Evolutionary conservation across 176 grass and related monocot genomes (phyloP), one percentile per base, ranked within the genome.

Genomic region (Rhynchospora tenuis): DNA sequence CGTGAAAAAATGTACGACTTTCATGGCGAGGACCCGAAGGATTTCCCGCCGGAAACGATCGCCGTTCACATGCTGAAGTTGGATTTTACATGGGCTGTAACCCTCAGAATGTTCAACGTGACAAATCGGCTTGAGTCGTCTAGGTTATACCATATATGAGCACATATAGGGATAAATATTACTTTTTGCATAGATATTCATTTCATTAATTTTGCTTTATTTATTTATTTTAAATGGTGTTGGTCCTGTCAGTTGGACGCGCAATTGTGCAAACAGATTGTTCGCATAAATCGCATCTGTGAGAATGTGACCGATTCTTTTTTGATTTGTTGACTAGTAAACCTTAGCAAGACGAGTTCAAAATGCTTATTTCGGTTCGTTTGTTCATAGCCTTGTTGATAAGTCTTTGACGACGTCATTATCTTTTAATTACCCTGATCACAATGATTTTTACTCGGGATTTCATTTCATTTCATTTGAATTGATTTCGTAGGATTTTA

Each of bases 51-150:
- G 4, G 87, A 89, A 11, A 86, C 83, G 4, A 63, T 89, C 38
- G 87, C 87, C 7, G 87, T 89, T 43, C 83, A 89, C 69, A 17
- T 66, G 78, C 83, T 89, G 56, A 89, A 89, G 78, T 13, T 38
- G 60, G 55, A 78, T 28, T 26, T 31, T 5, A 70, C 59, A 17
- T 88, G 87, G 87, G 62, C 82, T 1, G 59, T 31, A 38, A 88
- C 87, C 13, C 64, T 88, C n/a, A 50, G 68, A 33, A 80, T 73
- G 68, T 89, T 89, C 58, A 89, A 89, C 9, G 55, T 83, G 3
- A 89, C 87, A 0, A 6, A 31, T 47, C 22, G 3, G 26, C 44
- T 82, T 7, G 16, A 76, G 47, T 8, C 55, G 4, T 82, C 78
- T 9, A 59, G 51, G 27, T 81, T 65, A 64, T 81, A 88, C 22